A percentile compares a stretch with the other conserved stretches of the same genome.
Conservation (phyloP, 768 basidiomycete genomes). For the Trametopsis cervina region DNA sequence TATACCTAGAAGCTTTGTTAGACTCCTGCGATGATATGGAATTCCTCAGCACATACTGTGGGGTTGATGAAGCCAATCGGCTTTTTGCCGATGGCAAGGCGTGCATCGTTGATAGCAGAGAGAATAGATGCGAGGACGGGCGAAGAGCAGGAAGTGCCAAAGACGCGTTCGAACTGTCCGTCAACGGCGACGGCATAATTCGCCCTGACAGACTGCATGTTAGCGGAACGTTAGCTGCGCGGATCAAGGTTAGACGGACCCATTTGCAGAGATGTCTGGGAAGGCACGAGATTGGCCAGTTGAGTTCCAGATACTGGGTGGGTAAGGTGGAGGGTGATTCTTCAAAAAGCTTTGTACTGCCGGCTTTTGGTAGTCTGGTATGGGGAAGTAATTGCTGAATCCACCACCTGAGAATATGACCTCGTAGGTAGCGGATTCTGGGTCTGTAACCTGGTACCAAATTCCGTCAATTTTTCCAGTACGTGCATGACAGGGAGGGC, state of each 20-base stretch:
- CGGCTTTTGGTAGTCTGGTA: conserved; percentile 28
- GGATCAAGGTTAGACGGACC: conserved; percentile 15
- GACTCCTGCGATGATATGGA: not conserved
- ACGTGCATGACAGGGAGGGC: not conserved
- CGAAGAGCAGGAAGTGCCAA: conserved; percentile 60
- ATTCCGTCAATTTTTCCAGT: too few relatives aligned
- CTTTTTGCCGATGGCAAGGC: conserved; percentile 21
- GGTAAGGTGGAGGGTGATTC: conserved; percentile 28
- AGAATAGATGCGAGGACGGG: conserved; percentile 61
- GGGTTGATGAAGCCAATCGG: conserved; percentile 34
- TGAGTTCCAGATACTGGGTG: conserved; percentile 27
- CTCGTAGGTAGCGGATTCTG: conserved; percentile 31
- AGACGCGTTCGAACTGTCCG: conserved; percentile 33
- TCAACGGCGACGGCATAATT: conserved; percentile 27
- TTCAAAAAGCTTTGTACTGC: conserved; percentile 25
- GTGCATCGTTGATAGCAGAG: conserved; percentile 42
- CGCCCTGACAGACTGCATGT: conserved; percentile 12
- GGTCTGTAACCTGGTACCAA: conserved; percentile 25
- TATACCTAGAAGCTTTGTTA: conserved; percentile 19
- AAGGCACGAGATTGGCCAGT: conserved; percentile 25
- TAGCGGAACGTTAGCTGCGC: not conserved
- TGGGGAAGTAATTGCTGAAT: conserved; percentile 33
- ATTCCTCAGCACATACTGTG: not conserved
- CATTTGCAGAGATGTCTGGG: conserved; percentile 30
- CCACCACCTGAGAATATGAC: conserved; percentile 34